phyloP scores from a whole-genome alignment of 1,284 basidiomycete genomes.

The Kalmanozyma brasiliensis region DNA sequence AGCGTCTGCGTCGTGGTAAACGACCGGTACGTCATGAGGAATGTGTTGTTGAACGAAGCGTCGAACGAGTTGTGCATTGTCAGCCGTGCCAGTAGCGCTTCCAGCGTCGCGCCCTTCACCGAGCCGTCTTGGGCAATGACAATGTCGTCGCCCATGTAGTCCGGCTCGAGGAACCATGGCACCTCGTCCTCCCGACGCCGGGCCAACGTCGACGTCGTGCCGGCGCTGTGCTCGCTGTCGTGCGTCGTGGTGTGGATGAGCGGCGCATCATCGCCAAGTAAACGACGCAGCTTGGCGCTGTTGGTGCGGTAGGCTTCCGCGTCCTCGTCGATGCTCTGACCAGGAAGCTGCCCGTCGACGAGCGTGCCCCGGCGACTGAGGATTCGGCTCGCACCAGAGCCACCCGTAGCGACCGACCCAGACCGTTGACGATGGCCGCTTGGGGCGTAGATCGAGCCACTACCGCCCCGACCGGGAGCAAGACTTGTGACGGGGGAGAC shows the following conservation, averaged over 20 bases:
- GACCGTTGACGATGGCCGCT: constrained; percentile 46
- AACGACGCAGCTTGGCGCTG: constrained; percentile 70
- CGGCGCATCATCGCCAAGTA: constrained; percentile 78
- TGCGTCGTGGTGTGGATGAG: constrained; percentile 25
- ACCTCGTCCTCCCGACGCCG: constrained; percentile 68
- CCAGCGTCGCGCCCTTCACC: constrained; percentile 86
- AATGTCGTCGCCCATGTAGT: constrained; percentile 82
- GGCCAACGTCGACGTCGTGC: constrained; percentile 15
- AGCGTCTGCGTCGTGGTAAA: constrained; percentile 88
- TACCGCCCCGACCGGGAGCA: constrained; percentile 16
- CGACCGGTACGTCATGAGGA: constrained; percentile 96
- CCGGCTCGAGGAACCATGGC: constrained; percentile 82
- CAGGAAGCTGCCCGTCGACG: constrained; percentile 23
- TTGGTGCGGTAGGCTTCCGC: constrained; percentile 21
- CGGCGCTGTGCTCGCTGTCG: constrained; percentile 38
- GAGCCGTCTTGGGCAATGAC: constrained; percentile 77
- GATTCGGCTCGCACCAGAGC: constrained; percentile 21
- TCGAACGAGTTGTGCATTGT: constrained; percentile 80
- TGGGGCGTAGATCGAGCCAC: constrained; percentile 12
- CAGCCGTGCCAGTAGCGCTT: constrained; percentile 85
- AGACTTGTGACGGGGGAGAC: constrained; percentile 40
- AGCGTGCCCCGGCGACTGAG: constrained; percentile 45
- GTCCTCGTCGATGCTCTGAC: constrained; percentile 42
- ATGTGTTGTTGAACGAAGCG: constrained; percentile 85
- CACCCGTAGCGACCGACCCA: constrained; percentile 52